Base-by-base conservation (phyloP, 345 rosid species). In the Eucalyptus camaldulensis region DNA sequence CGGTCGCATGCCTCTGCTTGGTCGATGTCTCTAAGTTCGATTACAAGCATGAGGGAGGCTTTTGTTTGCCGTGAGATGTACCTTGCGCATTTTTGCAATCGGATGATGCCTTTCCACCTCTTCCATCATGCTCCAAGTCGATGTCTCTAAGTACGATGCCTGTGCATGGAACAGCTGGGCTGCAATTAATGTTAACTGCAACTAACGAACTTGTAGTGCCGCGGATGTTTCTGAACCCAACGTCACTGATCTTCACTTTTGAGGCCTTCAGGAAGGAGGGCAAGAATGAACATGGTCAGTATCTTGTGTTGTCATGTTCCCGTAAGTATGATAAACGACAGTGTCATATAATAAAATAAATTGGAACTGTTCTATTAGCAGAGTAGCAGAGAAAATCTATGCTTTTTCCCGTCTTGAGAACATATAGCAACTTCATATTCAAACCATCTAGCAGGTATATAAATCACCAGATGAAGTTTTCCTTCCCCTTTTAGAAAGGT, bases 1-100 rank as follows among this genome's bases (percentile, higher is more conserved):
- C 95, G 54, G 91, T 97, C 88, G 95, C 96, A 67, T 96, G 96
- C 88, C 91, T 97, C 24, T 97, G 98, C 90, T 90, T 94, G 54
- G 88, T 96, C 13, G n/a, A n/a, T n/a, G n/a, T n/a, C n/a, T n/a
- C n/a, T n/a, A n/a, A n/a, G n/a, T n/a, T n/a, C n/a, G n/a, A n/a
- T n/a, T 87, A n/a, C 27, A 91, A 12, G 85, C 92, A 92, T 3
- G 90, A 51, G 27, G 92, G 87, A 31, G 93, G 93, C 6, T 76
- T 13, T 87, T 49, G 88, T 25, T 11, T 45, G 24, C 91, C 93
- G 16, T 45, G 85, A 31, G 89, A 37, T n/a, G 8, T 24, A 51
- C 93, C 93, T 27, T 49, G 2, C 11, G 13, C 92, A 86, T 92
- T 90, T 19, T 69, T 25, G 65, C 93, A 91, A 22, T 40, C 58